A percentile compares a stretch with the other conserved stretches of the same genome.
phyloP scores from a whole-genome alignment of 345 rosid species.

The Arabidopsis arenosa region DNA sequence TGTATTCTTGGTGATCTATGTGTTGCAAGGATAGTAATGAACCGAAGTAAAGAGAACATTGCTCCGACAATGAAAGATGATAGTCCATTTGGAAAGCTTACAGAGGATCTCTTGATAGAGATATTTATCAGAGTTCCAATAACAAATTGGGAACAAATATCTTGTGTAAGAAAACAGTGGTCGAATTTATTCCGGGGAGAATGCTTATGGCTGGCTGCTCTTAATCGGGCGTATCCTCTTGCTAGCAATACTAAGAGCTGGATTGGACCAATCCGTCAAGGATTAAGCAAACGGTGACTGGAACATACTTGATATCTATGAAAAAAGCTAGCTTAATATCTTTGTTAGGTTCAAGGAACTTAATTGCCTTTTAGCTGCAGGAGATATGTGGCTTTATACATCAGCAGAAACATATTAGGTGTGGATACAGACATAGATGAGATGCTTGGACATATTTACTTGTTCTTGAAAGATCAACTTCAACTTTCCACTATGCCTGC shows the following conservation, averaged over 20 bases:
- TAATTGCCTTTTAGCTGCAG: slow-evolving; percentile 53
- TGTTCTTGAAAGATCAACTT: slow-evolving; percentile 90
- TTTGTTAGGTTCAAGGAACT: slow-evolving; percentile 21
- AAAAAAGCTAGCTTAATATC: background rate
- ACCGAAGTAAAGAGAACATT: slow-evolving; percentile 41
- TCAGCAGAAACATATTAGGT: slow-evolving; percentile 63
- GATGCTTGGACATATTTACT: slow-evolving; percentile 81
- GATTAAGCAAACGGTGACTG: slow-evolving; percentile 65
- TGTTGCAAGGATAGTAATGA: slow-evolving; percentile 65
- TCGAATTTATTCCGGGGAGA: slow-evolving; percentile 70
- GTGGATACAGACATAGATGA: slow-evolving; percentile 67
- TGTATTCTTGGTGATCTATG: background rate
- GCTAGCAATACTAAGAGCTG: slow-evolving; percentile 65
- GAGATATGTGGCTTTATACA: slow-evolving; percentile 73
- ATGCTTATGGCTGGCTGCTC: slow-evolving; percentile 88
- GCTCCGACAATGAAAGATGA: slow-evolving; percentile 42
- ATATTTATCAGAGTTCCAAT: slow-evolving; percentile 76
- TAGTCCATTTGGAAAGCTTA: slow-evolving; percentile 62
- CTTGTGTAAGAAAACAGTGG: slow-evolving; percentile 81
- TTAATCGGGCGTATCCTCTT: slow-evolving; percentile 58
- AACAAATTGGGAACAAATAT: slow-evolving; percentile 62
- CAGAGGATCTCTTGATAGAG: slow-evolving; percentile 79
- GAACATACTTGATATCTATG: slow-evolving; percentile 4
- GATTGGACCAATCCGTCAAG: slow-evolving; percentile 85
- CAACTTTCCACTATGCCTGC: slow-evolving; percentile 61